These are phyloP conservation scores for Casuarina equisetifolia DNA, from an alignment of 306 rosid genomes.

Conservation along the genomic window DNA sequence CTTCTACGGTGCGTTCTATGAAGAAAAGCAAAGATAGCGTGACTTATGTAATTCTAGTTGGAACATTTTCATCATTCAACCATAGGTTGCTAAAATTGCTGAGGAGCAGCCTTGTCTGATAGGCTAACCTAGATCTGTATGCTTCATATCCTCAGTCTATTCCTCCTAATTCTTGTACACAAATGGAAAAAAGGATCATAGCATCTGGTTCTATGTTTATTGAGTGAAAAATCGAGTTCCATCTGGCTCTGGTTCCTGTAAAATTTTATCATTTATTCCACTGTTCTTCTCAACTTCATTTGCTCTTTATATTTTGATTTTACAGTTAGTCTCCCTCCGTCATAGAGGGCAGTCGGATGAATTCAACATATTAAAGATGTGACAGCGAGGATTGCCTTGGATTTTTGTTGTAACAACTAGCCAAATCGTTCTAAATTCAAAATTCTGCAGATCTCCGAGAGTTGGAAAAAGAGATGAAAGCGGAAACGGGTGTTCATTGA, in stretches of 20 bases:
- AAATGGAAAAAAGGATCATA: not conserved
- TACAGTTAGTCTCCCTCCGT: no score
- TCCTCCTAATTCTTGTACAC: no score
- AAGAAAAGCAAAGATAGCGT: not conserved
- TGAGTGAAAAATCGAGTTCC: not conserved
- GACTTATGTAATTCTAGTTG: not conserved
- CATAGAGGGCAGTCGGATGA: no score
- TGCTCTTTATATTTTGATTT: no score
- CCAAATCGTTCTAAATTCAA: no score
- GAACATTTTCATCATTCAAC: not conserved
- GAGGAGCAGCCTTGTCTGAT: not conserved
- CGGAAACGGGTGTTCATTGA: not conserved
- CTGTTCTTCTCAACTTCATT: no score
- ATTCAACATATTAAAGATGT: no score
- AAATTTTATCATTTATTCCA: no score
- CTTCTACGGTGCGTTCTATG: not conserved
- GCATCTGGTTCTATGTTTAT: not conserved
- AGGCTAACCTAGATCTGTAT: not conserved
- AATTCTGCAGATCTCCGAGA: no score
- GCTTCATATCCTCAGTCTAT: not conserved
- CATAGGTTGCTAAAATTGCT: not conserved
- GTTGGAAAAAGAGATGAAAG: not conserved
- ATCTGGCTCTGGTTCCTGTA: no score
- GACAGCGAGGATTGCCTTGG: no score
- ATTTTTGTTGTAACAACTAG: no score